Percentiles rank a stretch among this genome's conserved stretches.
Evolutionary conservation across 306 rosid genomes (phyloP).

Genomic region (Malus domestica): ASM211411v1 NC_041803.1:6565001-6565500

Average conservation of each 20-base stretch:
- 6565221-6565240: conserved; percentile 5
- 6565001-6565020: neutral
- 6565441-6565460: too few relatives aligned
- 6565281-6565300: conserved; percentile 10
- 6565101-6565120: conserved; percentile 39
- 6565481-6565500: too few relatives aligned
- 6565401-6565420: too few relatives aligned
- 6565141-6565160: too few relatives aligned
- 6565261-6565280: conserved; percentile 11
- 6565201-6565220: conserved; percentile 15
- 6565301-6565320: conserved; percentile 33
- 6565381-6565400: too few relatives aligned
- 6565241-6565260: conserved; percentile 33
- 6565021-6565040: neutral
- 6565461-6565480: too few relatives aligned
- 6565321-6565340: conserved; percentile 30
- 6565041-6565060: neutral
- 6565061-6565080: neutral
- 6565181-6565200: conserved; percentile 28
- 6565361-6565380: neutral
- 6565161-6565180: neutral
- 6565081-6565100: conserved; percentile 27
- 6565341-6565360: conserved; percentile 18
- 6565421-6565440: too few relatives aligned
- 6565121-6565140: neutral